These are phyloP conservation scores for Alternaria ventricosa DNA, from an alignment of 2,329 filamentous ascomycete species.

Conservation along the genomic window DNA sequence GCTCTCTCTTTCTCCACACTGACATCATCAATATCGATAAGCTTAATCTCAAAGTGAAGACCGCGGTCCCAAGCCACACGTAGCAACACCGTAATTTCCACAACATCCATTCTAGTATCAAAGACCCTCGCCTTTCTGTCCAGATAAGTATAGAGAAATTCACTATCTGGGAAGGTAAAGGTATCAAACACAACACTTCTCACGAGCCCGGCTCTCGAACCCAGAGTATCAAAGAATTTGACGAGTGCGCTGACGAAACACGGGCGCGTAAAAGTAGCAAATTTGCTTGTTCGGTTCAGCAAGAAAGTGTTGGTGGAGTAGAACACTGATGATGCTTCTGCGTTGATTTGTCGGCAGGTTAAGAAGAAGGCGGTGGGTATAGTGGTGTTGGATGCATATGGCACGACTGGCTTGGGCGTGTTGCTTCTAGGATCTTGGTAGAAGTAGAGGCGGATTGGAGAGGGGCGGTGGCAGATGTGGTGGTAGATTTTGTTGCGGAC, in stretches of 20 bases:
- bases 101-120: neutral
- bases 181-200: neutral
- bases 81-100: neutral
- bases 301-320: neutral
- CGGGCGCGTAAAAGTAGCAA: neutral
- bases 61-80: neutral
- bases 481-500: neutral
- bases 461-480: neutral
- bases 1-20: neutral
- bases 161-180: neutral
- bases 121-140: neutral
- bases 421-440: neutral
- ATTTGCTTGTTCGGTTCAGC: neutral
- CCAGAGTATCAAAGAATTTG: neutral
- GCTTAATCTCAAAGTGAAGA: neutral
- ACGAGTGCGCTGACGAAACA: neutral
- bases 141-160: neutral
- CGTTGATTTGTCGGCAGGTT: neutral
- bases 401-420: neutral
- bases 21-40: neutral
- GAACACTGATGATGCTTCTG: neutral
- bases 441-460: neutral
- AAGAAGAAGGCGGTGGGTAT: neutral
- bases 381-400: neutral
- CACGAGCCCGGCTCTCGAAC: neutral